phyloP scores from a whole-genome alignment of 2,329 filamentous ascomycete species.

The Fusarium sp. region DNA sequence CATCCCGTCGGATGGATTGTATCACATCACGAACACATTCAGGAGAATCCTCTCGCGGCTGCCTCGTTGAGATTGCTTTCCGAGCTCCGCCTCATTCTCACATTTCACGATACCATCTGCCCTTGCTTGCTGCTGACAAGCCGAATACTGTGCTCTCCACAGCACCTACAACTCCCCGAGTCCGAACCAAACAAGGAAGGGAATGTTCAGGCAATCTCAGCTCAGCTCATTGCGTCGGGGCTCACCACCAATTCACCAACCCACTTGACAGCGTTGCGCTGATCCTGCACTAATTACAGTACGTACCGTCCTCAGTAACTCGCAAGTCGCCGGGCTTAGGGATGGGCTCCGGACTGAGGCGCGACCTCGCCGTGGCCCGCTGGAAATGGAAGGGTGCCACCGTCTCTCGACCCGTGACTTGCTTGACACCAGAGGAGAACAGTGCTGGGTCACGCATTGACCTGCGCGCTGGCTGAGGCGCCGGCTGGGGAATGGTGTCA shows the following conservation, averaged over 20 bases:
- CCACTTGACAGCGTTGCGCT: slow-evolving; percentile 1
- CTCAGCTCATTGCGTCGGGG: slow-evolving; percentile 15
- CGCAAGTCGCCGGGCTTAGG: slow-evolving; percentile 11
- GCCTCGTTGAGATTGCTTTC: not conserved
- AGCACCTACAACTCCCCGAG: not conserved
- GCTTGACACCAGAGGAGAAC: not conserved
- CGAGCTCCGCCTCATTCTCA: slow-evolving; percentile 8
- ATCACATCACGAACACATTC: not conserved
- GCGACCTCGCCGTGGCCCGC: slow-evolving; percentile 13
- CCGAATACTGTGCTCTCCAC: not conserved
- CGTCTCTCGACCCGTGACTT: slow-evolving; percentile 8
- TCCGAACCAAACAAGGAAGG: slow-evolving; percentile 5
- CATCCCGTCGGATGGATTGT: not conserved
- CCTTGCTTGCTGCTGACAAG: slow-evolving; percentile 15
- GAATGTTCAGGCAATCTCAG: slow-evolving; percentile 19
- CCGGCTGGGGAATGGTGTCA: slow-evolving; percentile 6
- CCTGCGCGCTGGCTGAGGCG: not conserved
- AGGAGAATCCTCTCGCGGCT: not conserved
- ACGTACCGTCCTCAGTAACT: slow-evolving; percentile 10
- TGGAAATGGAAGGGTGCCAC: slow-evolving; percentile 6
- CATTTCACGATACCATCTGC: slow-evolving; percentile 13
- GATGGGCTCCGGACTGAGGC: slow-evolving; percentile 11
- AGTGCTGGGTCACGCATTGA: slow-evolving; percentile 21
- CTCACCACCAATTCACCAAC: slow-evolving; percentile 3
- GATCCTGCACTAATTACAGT: slow-evolving; percentile 13